Evolutionary conservation across 2,329 filamentous ascomycete species (phyloP).

Genomic region (Diaporthe capsici): DNA sequence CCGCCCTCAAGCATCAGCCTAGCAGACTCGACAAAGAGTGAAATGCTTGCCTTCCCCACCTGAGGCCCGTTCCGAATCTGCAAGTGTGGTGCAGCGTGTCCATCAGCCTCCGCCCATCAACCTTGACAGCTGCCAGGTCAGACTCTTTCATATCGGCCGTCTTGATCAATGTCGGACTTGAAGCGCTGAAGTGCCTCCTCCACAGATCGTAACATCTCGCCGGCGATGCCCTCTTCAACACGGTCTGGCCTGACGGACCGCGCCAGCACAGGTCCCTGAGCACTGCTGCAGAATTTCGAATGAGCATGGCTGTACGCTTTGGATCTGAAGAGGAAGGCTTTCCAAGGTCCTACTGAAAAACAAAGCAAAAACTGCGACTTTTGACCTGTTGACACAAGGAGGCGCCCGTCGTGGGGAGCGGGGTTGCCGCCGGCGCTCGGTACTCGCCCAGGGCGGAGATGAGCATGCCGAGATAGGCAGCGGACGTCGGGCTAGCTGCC

Average conservation of each 20-base stretch:
- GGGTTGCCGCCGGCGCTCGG: slow-evolving; percentile 5
- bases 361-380: not conserved
- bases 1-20: too few species aligned
- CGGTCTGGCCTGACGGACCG: not conserved
- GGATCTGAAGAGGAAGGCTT: too few species aligned
- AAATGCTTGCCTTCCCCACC: slow-evolving; percentile 75
- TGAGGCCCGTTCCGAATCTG: slow-evolving; percentile 75
- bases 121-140: slow-evolving; percentile 57
- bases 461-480: not conserved
- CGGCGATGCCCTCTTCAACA: too few species aligned
- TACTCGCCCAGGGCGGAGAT: not conserved
- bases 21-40: not conserved
- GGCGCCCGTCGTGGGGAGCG: not conserved
- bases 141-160: slow-evolving; percentile 38
- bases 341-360: not conserved
- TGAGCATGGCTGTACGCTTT: not conserved
- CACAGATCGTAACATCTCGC: not conserved
- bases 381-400: not conserved
- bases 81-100: slow-evolving; percentile 75
- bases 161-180: slow-evolving; percentile 1
- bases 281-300: not conserved
- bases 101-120: slow-evolving; percentile 73
- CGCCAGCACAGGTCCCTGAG: not conserved
- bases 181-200: slow-evolving; percentile 35
- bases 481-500: not conserved